These are phyloP conservation scores for Curvularia spicifera DNA, from an alignment of 2,329 filamentous ascomycete genomes.

Conservation along the genomic window DNA sequence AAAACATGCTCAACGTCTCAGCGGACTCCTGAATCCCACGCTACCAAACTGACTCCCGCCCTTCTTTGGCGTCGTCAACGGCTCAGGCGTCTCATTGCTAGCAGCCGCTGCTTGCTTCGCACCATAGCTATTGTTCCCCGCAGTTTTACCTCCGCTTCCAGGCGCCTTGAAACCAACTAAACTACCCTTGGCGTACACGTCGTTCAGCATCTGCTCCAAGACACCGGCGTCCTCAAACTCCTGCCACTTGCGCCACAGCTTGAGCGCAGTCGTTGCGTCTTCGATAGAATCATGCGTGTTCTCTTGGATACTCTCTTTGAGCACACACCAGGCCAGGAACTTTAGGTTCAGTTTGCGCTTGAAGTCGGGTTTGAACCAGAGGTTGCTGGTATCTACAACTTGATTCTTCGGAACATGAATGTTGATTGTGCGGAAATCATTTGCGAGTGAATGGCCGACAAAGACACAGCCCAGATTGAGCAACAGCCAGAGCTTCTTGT, in stretches of 20 bases:
- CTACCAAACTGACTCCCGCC: conserved; percentile 47
- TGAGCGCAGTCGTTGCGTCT: conserved; percentile 88
- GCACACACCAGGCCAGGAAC: conserved; percentile 84
- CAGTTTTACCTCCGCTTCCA: conserved; percentile 28
- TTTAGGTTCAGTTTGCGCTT: conserved; percentile 88
- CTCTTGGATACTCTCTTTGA: conserved; percentile 93
- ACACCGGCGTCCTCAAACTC: conserved; percentile 89
- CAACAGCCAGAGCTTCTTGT: conserved; percentile 97
- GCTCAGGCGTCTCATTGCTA: conserved; percentile 63
- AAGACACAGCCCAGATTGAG: conserved; percentile 94
- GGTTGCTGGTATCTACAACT: conserved; percentile 90
- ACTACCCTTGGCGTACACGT: conserved; percentile 75
- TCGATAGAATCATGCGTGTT: conserved; percentile 95
- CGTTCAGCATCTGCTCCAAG: conserved; percentile 80
- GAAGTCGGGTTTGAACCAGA: conserved; percentile 83
- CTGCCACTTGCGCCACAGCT: conserved; percentile 86
- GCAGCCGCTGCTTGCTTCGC: conserved; percentile 3
- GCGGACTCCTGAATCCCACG: conserved; percentile 47
- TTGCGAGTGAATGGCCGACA: conserved; percentile 89
- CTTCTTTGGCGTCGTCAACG: conserved; percentile 60
- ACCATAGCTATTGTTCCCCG: conserved; percentile 10
- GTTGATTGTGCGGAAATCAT: conserved; percentile 97
- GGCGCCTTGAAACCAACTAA: conserved; percentile 55
- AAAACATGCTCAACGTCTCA: conserved; percentile 24
- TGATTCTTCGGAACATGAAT: conserved; percentile 91